A percentile compares a stretch with the other conserved stretches of the same genome.
phyloP scores from a whole-genome alignment of 1,284 basidiomycete species.

The Ustilago cynodontis region DNA sequence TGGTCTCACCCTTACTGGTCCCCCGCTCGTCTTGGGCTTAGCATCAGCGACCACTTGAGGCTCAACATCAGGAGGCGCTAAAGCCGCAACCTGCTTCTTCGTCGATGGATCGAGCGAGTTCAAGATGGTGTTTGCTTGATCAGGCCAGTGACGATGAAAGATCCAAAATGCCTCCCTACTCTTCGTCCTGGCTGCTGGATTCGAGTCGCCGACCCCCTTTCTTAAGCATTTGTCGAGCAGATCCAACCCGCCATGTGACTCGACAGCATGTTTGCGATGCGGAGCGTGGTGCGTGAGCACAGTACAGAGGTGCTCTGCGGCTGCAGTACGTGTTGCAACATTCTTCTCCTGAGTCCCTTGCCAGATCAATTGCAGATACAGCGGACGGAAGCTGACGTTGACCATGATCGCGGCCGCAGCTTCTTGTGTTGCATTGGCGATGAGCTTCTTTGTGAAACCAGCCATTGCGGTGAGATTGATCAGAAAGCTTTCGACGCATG shows the following conservation, averaged over 20 bases:
- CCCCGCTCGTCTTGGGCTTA: conserved; percentile 29
- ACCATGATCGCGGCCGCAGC: conserved; percentile 79
- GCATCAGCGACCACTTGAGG: conserved; percentile 30
- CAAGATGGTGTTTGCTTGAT: conserved; percentile 77
- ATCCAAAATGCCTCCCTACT: conserved; percentile 84
- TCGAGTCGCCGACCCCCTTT: conserved; percentile 82
- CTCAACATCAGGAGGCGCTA: conserved; percentile 66
- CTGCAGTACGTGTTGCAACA: conserved; percentile 81
- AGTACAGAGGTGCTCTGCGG: conserved; percentile 69
- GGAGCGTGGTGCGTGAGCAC: conserved; percentile 67
- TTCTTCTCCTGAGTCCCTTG: conserved; percentile 85
- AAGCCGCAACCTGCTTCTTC: conserved; percentile 84
- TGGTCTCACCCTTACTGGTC: conserved; percentile 27
- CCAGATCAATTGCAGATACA: conserved; percentile 82
- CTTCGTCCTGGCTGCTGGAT: conserved; percentile 81
- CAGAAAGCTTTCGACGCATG: conserved; percentile 74
- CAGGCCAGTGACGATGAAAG: conserved; percentile 82
- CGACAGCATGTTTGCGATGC: conserved; percentile 63
- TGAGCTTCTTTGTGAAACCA: conserved; percentile 93
- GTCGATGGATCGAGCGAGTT: conserved; percentile 79
- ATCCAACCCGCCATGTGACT: conserved; percentile 73
- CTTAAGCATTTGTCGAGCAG: conserved; percentile 77
- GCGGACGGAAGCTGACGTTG: conserved; percentile 77
- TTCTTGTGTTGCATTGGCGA: conserved; percentile 85
- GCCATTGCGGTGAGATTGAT: conserved; percentile 86